Conservation (phyloP, 352 stramenopile species). For the Pilasporangium apinafurcum region DNA sequence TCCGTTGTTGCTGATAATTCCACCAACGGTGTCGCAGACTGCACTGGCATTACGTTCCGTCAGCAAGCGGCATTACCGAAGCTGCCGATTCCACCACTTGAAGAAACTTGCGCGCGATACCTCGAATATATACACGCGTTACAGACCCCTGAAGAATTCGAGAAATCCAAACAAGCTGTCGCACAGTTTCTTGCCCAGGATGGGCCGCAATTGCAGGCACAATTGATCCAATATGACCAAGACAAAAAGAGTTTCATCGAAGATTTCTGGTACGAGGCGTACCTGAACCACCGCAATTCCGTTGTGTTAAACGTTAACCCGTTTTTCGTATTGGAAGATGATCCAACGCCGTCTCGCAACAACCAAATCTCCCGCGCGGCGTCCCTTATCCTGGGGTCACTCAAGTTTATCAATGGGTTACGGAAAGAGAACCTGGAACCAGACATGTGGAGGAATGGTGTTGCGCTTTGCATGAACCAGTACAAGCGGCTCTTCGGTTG, state of each 20-base stretch:
- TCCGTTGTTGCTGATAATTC: no score
- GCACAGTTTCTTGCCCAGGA: slow-evolving; percentile 54
- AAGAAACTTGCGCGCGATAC: slow-evolving; percentile 78
- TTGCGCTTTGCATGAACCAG: slow-evolving; percentile 95
- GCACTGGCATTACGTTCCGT: slow-evolving; percentile 76
- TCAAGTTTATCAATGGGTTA: slow-evolving; percentile 91
- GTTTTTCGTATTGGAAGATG: slow-evolving; percentile 94
- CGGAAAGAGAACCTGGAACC: slow-evolving; percentile 87
- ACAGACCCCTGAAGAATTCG: slow-evolving; percentile 64
- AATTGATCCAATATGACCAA: slow-evolving; percentile 64
- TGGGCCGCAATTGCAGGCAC: slow-evolving; percentile 64
- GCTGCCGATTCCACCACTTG: slow-evolving; percentile 76
- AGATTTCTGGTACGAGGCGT: slow-evolving; percentile 96
- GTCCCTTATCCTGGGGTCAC: slow-evolving; percentile 85
- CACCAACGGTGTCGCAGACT: no score
- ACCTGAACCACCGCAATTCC: slow-evolving; percentile 88
- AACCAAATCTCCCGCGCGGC: slow-evolving; percentile 87
- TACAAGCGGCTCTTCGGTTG: slow-evolving; percentile 91
- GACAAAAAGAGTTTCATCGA: slow-evolving; percentile 83
- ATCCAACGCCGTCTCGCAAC: slow-evolving; percentile 83
- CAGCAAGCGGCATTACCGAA: slow-evolving; percentile 73
- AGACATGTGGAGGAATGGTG: slow-evolving; percentile 84
- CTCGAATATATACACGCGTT: slow-evolving; percentile 68
- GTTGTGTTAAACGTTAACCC: slow-evolving; percentile 96
- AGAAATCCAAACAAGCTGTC: slow-evolving; percentile 36